phyloP scores from a whole-genome alignment of 768 basidiomycete genomes.

The Boletus rubropictus region DNA sequence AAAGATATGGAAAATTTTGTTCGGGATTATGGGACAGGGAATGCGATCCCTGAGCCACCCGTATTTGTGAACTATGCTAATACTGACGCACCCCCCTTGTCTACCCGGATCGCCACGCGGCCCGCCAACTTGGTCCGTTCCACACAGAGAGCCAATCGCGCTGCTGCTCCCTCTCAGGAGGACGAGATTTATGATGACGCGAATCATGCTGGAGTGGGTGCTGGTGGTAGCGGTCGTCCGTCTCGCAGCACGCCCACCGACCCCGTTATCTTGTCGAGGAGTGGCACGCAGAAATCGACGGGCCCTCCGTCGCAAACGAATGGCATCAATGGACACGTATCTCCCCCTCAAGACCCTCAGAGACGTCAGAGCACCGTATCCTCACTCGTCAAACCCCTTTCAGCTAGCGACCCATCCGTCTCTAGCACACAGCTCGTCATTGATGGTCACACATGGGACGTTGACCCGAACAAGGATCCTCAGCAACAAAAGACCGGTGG shows the following conservation, averaged over 20 bases:
- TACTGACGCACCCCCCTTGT: conserved; percentile 58
- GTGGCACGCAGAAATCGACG: conserved; percentile 28
- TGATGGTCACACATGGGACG: conserved; percentile 60
- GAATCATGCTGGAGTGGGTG: conserved; percentile 60
- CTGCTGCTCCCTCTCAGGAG: conserved; percentile 28
- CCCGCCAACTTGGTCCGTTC: conserved; percentile 48
- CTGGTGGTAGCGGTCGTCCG: conserved; percentile 43
- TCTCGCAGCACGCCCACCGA: conserved; percentile 32
- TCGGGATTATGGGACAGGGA: conserved; percentile 82
- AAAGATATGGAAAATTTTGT: conserved; percentile 89
- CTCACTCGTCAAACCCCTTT: conserved; percentile 24
- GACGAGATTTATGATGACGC: conserved; percentile 50
- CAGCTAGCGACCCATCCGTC: conserved; percentile 50
- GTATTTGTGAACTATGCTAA: conserved; percentile 77
- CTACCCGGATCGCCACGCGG: conserved; percentile 50
- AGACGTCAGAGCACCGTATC: conserved; percentile 26
- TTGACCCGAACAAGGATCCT: conserved; percentile 62
- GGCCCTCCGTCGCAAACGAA: conserved; percentile 29
- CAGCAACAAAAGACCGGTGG: conserved; percentile 34
- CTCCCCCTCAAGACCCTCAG: conserved; percentile 21
- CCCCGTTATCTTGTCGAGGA: conserved; percentile 26
- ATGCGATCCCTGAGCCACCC: conserved; percentile 82
- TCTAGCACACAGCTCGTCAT: conserved; percentile 58
- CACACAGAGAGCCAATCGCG: conserved; percentile 32
- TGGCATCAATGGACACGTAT: conserved; percentile 28